phyloP scores from a whole-genome alignment of 345 rosid genomes.

The Cardamine chenopodiifolia region DNA sequence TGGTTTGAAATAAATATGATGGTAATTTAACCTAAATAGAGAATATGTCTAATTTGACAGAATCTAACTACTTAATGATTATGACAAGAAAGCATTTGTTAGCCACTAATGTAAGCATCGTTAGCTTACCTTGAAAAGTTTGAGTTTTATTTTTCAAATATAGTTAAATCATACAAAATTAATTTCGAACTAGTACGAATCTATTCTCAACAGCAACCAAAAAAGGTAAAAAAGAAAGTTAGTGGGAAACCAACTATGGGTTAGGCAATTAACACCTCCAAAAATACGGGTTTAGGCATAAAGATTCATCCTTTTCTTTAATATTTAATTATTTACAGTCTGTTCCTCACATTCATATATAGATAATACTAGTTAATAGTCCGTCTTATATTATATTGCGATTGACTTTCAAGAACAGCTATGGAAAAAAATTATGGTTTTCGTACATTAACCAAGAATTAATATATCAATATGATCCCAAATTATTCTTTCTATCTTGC shows the following conservation, averaged over 20 bases:
- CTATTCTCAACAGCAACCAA: constrained; percentile 35
- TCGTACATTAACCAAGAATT: constrained; percentile 1
- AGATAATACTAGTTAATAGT: constrained; percentile 27
- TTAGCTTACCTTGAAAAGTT: constrained; percentile 30
- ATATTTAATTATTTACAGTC: constrained; percentile 12
- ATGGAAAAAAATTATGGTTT: neutral
- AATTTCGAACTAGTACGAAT: constrained; percentile 35
- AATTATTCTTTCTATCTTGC: neutral
- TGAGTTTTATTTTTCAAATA: constrained; percentile 7
- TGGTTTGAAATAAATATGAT: constrained; percentile 12
- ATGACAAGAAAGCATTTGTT: constrained; percentile 32
- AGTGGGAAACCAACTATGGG: constrained; percentile 34
- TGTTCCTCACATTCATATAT: constrained; percentile 21
- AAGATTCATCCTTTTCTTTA: constrained; percentile 26
- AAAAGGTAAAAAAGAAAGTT: constrained; percentile 17
- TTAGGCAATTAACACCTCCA: neutral
- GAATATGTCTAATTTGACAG: neutral
- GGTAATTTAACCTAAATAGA: constrained; percentile 13
- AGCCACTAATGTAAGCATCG: constrained; percentile 42
- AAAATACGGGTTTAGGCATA: constrained; percentile 34
- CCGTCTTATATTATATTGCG: constrained; percentile 29
- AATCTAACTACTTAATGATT: constrained; percentile 29
- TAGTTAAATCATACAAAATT: constrained; percentile 17
- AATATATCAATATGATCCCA: constrained; percentile 1
- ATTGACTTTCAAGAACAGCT: constrained; percentile 29